These are phyloP conservation scores for Phaeosphaeriaceae sp. DNA, from an alignment of 2,329 filamentous ascomycete genomes.

Conservation along the genomic window DNA sequence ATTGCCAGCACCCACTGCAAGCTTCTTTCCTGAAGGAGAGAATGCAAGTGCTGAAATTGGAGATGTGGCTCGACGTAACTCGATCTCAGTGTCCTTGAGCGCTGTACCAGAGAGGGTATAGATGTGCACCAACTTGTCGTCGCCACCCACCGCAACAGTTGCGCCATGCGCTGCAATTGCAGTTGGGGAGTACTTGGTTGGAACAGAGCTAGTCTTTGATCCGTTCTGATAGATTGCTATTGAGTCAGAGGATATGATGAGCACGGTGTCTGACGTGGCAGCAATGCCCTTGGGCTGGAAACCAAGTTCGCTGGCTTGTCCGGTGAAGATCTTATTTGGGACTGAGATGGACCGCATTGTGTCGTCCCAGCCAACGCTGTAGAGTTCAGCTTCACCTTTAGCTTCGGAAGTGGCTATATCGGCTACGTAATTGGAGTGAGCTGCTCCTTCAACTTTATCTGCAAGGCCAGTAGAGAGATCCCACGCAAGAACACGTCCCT, in stretches of 20 bases:
- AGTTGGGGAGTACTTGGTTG: conserved; percentile 69
- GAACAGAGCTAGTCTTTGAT: conserved; percentile 64
- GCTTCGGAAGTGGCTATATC: conserved; percentile 66
- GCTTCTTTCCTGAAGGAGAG: conserved; percentile 74
- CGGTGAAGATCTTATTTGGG: conserved; percentile 75
- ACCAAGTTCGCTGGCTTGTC: conserved; percentile 69
- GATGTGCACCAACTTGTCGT: conserved; percentile 76
- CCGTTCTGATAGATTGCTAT: conserved; percentile 67
- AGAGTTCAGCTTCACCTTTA: conserved; percentile 60
- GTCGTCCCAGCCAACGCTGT: conserved; percentile 94
- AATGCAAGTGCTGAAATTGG: conserved; percentile 83
- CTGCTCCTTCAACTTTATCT: conserved; percentile 75
- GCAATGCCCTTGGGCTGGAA: conserved; percentile 81
- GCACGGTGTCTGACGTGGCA: conserved; percentile 59
- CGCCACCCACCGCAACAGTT: conserved; percentile 76
- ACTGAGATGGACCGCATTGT: conserved; percentile 80
- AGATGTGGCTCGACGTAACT: conserved; percentile 72
- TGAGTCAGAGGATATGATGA: conserved; percentile 61
- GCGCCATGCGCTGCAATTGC: conserved; percentile 73
- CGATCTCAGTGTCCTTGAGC: conserved; percentile 58
- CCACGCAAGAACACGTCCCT: conserved; percentile 87
- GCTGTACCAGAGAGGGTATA: conserved; percentile 69
- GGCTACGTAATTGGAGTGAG: conserved; percentile 84
- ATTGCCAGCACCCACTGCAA: conserved; percentile 81
- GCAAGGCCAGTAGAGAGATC: conserved; percentile 73